Evolutionary conservation across 2,329 filamentous ascomycete genomes (phyloP), one percentile per base, ranked within the genome.

Genomic region (Clarireedia homoeocarpa): DNA sequence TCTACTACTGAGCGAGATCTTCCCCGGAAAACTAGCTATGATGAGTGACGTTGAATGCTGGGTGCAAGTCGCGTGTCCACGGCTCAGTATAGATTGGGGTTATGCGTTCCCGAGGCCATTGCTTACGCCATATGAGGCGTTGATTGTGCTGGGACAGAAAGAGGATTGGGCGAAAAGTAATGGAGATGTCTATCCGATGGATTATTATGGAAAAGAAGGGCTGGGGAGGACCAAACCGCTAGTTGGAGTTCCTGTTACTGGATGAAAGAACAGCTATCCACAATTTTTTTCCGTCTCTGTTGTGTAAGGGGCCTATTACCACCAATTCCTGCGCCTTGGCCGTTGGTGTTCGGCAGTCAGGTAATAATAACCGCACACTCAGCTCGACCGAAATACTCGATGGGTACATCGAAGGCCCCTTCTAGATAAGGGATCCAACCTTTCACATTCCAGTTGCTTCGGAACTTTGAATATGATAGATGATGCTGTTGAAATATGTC

Each of bases 1-100:
- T 63, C 71, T 99, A 1, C 75, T 97, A 9, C 79, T 99, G 4
- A 94, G 88, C 60, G 94, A 99, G 75, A 97, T 99, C 54, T 96
- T 97, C 70, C 94, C 95, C 0, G 91, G 90, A 0, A 99, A 97
- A 74, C 74, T 99, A 62, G 91, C 89, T 0, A 84, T 94, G 77
- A 96, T 99, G 90, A 74, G 75, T 30, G 92, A 97, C 67, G 89
- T 99, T 2, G 92, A 96, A 69, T 95, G 91, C 65, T 99, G 94
- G 94, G 92, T 99, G 40, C 94, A 99, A 73, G 91, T 99, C 51
- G 94, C 94, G 5, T 99, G 94, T 72, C 94, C 94, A n/a, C 77
- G 94, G 50, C 69, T 99, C 69, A 97, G 92, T 71, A 99, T 99
- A 63, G 94, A 99, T 73, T 99, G 94, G 94, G 94, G 94, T 0